Base-by-base conservation (phyloP, 495 filamentous ascomycete species). In the Hypomontagnella monticulosa region DNA sequence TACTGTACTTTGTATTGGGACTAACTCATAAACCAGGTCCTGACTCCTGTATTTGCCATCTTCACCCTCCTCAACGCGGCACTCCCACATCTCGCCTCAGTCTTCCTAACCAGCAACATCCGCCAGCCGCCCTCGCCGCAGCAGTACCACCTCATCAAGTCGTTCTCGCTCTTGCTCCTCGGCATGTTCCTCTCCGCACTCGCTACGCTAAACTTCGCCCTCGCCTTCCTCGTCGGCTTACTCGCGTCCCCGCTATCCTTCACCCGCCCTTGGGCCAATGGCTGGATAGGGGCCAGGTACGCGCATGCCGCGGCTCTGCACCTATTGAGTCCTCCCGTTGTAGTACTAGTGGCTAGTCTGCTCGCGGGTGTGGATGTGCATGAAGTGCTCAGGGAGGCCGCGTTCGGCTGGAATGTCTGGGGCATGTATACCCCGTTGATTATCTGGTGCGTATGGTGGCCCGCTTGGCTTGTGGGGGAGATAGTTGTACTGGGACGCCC, bases 361-460 rank as follows among this genome's bases (percentile, higher is more conserved):
- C 83, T 84, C 50, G 85, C 78, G 62, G 81, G 82, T 1, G 67
- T 81, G 5, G 75, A 75, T 0, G 67, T 92, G 1, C 80, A 78
- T 40, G 75, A 78, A 0, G 80, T 94, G 2, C 77, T 97, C 49
- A 82, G 83, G 38, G 85, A 91, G 75, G 93, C 92, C 12, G 91
- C 90, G 2, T 92, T 94, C 66, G 95, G 91, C 0, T 98, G 94
- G 95, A 82, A 90, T 70, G 91, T 97, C 14, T 93, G 89, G 83
- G 93, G 94, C 1, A 85, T 94, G 82, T 96, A 93, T 81, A 96
- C 93, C 36, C 81, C 89, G 60, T 87, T 98, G 6, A 88, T 98
- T 36, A 88, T 98, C 14, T 99, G 96, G 93, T 91, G 92, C 74
- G 92, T 98, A 27, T 99, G 95, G 95, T 99, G 94, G 94, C 96